Evolutionary conservation across 345 rosid species (phyloP), one percentile per base, ranked within the genome.

Genomic region (Lumnitzera racemosa): DNA sequence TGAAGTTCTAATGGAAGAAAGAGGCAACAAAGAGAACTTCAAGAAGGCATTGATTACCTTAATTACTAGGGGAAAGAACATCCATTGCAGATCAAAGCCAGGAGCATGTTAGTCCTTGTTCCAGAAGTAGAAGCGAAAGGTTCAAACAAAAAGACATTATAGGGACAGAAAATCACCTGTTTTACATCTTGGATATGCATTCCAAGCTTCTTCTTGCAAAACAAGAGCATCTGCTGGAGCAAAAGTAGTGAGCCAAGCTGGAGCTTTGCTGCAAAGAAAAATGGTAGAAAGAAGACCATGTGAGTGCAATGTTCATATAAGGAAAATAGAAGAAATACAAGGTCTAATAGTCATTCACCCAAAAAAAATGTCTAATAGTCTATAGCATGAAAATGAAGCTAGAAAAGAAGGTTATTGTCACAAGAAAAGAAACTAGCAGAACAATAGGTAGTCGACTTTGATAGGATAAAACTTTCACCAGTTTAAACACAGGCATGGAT

Each of bases 131-230:
- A 46, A 14, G 49, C 7, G 24, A 61, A 13, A 52, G 25, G 56
- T 41, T 4, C 14, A 11, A 6, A 54, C 23, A 24, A 29, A 57
- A 66, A 13, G 55, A 4, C 12, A 64, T 0, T 11, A 20, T 17
- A 47, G 15, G 25, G 61, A 13, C 46, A 63, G 49, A 24, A 61
- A 49, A 51, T 25, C 11, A 85, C 91, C 88, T 71, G 91, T 83
- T 79, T 83, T 86, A 71, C 88, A 86, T 71, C 84, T 81, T 24
- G 91, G 91, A 56, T 79, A 86, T 25, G 91, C 81, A 70, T 86
- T 83, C 91, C 91, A 83, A 10, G 91, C 83, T 67, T 81, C 88
- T 74, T 86, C 91, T 56, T 81, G 74, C 82, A 86, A 71, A 62
- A 83, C 47, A 17, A 86, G 91, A 67, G 88, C 86, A 67, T 86